Conservation (phyloP, 2,329 filamentous ascomycete species). For the Epichloe coenophiala region DNA sequence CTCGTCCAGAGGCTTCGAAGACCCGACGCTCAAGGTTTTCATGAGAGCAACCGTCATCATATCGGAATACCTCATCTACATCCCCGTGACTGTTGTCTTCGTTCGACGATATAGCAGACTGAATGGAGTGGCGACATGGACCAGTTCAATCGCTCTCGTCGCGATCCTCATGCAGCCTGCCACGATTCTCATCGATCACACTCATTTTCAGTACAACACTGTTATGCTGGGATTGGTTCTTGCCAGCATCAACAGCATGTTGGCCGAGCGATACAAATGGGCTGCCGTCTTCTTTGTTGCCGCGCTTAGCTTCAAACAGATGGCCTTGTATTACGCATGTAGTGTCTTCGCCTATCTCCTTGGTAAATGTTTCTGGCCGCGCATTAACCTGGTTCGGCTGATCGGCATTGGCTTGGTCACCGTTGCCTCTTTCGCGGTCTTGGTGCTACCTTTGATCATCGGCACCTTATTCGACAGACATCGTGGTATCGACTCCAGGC, state of each 20-base stretch:
- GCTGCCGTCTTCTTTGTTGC: constrained; percentile 86
- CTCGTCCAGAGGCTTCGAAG: constrained; percentile 68
- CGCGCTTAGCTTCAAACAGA: constrained; percentile 96
- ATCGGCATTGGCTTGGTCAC: constrained; percentile 65
- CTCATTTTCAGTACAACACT: constrained; percentile 96
- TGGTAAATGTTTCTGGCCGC: constrained; percentile 70
- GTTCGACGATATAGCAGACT: constrained; percentile 67
- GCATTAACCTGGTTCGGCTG: constrained; percentile 53
- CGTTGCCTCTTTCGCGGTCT: constrained; percentile 53
- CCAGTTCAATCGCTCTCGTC: constrained; percentile 69
- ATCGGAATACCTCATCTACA: constrained; percentile 81
- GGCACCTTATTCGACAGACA: constrained; percentile 58
- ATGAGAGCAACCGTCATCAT: constrained; percentile 88
- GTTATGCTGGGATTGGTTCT: constrained; percentile 92
- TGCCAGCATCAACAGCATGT: constrained; percentile 75
- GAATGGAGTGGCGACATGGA: constrained; percentile 68
- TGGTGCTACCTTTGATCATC: constrained; percentile 62
- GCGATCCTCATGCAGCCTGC: constrained; percentile 87
- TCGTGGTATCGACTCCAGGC: constrained; percentile 44
- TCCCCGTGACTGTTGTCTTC: constrained; percentile 77
- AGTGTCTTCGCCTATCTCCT: constrained; percentile 84
- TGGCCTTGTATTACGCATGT: constrained; percentile 95
- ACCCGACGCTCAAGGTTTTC: constrained; percentile 72
- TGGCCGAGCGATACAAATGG: constrained; percentile 77
- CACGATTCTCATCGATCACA: constrained; percentile 84